Percentiles rank a stretch among this genome's conserved stretches.
Evolutionary conservation across 2,329 filamentous ascomycete genomes (phyloP).

Genomic region (Penicillium oxalicum): DNA sequence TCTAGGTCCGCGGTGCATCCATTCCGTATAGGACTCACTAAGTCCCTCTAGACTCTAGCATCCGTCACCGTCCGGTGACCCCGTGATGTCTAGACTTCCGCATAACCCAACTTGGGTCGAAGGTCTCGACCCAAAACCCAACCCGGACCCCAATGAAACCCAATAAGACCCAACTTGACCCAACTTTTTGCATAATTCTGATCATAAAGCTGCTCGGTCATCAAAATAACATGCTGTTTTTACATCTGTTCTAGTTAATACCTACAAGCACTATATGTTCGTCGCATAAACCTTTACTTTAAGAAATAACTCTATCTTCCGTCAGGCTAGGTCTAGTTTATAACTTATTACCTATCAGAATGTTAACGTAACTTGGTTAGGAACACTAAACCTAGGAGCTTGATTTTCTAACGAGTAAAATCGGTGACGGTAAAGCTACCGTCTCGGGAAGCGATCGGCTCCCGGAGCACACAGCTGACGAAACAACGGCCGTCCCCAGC

Average conservation of each 20-base stretch:
- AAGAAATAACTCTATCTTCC: background rate
- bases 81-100: slow-evolving; percentile 2
- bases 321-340: background rate
- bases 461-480: too few relatives aligned
- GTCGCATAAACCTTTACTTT: background rate
- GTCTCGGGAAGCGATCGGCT: too few relatives aligned
- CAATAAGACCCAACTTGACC: background rate
- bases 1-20: too few relatives aligned
- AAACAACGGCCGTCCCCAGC: too few relatives aligned
- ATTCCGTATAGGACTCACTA: too few relatives aligned
- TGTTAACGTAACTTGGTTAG: background rate
- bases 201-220: background rate
- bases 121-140: background rate
- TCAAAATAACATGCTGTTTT: slow-evolving; percentile 1
- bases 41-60: too few relatives aligned
- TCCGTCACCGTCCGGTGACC: too few relatives aligned
- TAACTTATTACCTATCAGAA: background rate
- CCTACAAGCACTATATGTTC: background rate
- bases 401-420: background rate
- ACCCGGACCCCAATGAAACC: background rate
- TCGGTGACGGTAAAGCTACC: too few relatives aligned
- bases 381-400: background rate
- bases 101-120: slow-evolving; percentile 2
- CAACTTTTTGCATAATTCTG: background rate
- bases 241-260: slow-evolving; percentile 1